These are phyloP conservation scores for Backusella sp. DNA, from an alignment of 192 early-diverging fungal species.

Conservation along the genomic window DNA sequence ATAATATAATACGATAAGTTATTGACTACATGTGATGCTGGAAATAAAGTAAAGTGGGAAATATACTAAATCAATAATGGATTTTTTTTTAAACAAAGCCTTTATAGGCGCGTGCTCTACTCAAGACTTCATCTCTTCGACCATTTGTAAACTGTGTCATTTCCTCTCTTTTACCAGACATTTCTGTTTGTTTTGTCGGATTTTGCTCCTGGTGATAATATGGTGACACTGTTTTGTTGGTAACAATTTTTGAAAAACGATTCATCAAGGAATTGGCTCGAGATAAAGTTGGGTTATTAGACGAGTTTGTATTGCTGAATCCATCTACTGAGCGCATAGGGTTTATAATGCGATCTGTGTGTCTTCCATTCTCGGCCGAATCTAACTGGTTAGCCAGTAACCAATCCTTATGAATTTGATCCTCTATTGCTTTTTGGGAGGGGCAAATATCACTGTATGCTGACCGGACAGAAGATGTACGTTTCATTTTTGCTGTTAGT, in stretches of 20 bases:
- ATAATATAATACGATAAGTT: neutral
- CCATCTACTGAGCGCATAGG: neutral
- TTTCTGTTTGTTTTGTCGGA: neutral
- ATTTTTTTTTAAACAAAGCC: constrained; percentile 4
- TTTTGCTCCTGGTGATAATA: neutral
- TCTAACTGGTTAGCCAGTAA: constrained; percentile 12
- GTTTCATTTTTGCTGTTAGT: constrained; percentile 5
- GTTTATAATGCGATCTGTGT: neutral
- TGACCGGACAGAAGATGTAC: neutral
- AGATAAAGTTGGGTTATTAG: neutral
- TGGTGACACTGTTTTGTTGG: constrained; percentile 4
- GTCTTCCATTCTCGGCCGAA: neutral
- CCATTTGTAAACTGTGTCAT: neutral
- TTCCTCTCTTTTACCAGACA: neutral
- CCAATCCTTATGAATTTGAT: constrained; percentile 8
- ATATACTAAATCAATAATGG: neutral
- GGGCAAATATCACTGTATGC: neutral
- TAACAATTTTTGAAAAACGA: constrained; percentile 11
- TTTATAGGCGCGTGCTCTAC: neutral
- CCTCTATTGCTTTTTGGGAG: constrained; percentile 12
- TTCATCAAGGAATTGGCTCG: neutral
- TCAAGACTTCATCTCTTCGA: neutral
- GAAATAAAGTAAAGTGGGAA: neutral
- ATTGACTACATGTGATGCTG: neutral
- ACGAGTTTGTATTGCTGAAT: neutral